Conservation (phyloP, 2,329 filamentous ascomycete genomes). For the Colletotrichum paranaense region DNA sequence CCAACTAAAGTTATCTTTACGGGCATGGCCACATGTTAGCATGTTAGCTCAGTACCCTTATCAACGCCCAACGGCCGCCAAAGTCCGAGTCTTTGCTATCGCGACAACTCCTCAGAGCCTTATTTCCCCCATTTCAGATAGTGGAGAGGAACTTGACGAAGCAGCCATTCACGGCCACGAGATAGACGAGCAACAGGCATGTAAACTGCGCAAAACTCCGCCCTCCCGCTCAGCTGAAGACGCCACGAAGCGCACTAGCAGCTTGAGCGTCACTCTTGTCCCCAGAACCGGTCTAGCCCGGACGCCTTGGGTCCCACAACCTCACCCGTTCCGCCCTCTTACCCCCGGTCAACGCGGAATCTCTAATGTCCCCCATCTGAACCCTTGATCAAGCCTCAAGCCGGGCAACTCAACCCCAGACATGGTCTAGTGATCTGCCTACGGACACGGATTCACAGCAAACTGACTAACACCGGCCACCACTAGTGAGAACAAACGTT, state of each 20-base stretch:
- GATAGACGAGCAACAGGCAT: slow-evolving; percentile 1
- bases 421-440: not conserved
- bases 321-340: slow-evolving; percentile 22
- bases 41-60: not conserved
- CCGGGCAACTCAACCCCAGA: not conserved
- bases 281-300: slow-evolving; percentile 33
- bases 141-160: not conserved
- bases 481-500: not conserved
- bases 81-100: not conserved
- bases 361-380: not conserved
- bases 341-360: slow-evolving; percentile 29
- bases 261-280: not conserved
- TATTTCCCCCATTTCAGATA: not conserved
- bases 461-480: not conserved
- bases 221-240: slow-evolving; percentile 24
- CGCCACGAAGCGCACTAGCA: slow-evolving; percentile 23
- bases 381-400: not conserved
- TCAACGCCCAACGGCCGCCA: not conserved
- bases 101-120: not conserved
- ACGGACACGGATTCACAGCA: not conserved
- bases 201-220: not conserved
- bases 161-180: not conserved
- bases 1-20: not conserved
- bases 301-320: not conserved
- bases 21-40: not conserved